phyloP scores from a whole-genome alignment of 345 rosid species.

The Brassica cretica region DNA sequence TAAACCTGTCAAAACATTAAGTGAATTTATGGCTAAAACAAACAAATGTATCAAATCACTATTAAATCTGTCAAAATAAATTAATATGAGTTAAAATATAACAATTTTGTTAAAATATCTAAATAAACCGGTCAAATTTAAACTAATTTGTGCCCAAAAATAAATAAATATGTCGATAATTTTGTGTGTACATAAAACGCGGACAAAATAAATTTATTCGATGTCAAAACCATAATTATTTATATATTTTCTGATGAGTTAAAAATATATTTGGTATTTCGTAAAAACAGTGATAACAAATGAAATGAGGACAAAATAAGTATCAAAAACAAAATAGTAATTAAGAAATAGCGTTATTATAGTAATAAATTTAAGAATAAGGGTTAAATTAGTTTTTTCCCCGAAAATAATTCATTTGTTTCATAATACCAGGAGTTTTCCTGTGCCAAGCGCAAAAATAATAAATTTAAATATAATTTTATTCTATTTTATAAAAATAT shows the following conservation, averaged over 20 bases:
- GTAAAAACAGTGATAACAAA: background rate
- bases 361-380: no score
- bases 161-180: background rate
- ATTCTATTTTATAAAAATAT: no score
- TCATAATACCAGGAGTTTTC: background rate
- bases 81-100: no score
- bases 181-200: background rate
- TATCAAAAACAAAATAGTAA: background rate
- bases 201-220: background rate
- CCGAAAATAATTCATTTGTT: background rate
- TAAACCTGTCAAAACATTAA: background rate
- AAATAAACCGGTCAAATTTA: background rate
- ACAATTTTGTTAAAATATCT: background rate
- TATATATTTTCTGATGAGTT: no score
- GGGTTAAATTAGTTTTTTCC: no score
- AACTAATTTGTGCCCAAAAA: background rate
- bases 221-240: background rate
- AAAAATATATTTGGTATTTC: no score
- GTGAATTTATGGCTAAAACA: background rate
- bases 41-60: no score
- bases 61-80: no score
- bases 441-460: no score
- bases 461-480: no score
- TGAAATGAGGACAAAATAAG: background rate
- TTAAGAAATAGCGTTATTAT: background rate